phyloP scores from a whole-genome alignment of 257 asterid species.

The Rubia yunnanensis region DNA sequence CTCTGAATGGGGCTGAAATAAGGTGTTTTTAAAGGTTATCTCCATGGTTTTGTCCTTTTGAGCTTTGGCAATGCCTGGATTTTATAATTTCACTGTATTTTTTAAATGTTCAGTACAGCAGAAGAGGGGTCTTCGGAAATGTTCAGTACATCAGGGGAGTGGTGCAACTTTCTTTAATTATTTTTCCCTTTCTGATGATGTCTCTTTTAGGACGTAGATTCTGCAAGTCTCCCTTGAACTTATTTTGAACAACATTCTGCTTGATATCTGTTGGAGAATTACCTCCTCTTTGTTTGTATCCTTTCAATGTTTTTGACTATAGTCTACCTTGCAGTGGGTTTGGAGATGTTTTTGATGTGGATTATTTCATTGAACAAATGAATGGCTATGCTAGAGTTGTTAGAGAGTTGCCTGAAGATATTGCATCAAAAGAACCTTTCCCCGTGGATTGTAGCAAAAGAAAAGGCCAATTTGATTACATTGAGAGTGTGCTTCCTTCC shows the following conservation, averaged over 20 bases:
- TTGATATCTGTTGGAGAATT: neutral
- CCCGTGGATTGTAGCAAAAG: constrained; percentile 95
- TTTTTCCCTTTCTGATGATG: too few relatives aligned
- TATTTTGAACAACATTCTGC: neutral
- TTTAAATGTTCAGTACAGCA: neutral
- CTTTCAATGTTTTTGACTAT: constrained; percentile 1
- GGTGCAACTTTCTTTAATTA: too few relatives aligned
- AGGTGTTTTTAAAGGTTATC: constrained; percentile 2
- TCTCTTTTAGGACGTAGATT: too few relatives aligned
- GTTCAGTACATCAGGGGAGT: too few relatives aligned
- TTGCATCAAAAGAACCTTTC: constrained; percentile 83
- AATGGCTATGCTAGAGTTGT: constrained; percentile 63
- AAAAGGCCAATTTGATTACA: constrained; percentile 82
- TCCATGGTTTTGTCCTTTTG: neutral
- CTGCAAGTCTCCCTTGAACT: too few relatives aligned
- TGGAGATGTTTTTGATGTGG: constrained; percentile 87
- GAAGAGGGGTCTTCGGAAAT: neutral
- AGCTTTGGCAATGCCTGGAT: neutral
- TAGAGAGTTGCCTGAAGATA: constrained; percentile 71
- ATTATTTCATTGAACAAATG: constrained; percentile 73
- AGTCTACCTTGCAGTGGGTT: constrained; percentile 55
- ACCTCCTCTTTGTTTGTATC: neutral
- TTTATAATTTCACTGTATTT: too few relatives aligned
- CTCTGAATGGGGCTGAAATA: too few relatives aligned
- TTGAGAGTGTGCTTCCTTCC: constrained; percentile 75